phyloP scores from a whole-genome alignment of 2,329 filamentous ascomycete genomes.

The Ceratocystis eucalypticola region DNA sequence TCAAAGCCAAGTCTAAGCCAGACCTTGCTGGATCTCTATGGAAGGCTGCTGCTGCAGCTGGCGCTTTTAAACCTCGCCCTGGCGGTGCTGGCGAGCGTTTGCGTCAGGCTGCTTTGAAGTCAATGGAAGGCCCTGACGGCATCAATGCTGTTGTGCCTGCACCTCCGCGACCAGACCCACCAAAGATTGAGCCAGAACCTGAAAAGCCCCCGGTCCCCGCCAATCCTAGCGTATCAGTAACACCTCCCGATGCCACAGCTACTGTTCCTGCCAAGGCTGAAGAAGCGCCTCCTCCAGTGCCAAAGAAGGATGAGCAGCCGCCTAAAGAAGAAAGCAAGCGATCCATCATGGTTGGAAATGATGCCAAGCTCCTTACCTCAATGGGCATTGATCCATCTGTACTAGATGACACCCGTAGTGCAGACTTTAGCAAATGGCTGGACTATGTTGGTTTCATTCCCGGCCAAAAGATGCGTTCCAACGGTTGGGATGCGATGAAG shows the following conservation, averaged over 20 bases:
- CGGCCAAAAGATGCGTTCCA: conserved; percentile 58
- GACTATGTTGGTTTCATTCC: conserved; percentile 80
- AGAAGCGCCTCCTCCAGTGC: conserved; percentile 19
- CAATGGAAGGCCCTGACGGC: conserved; percentile 64
- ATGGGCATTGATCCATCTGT: conserved; percentile 65
- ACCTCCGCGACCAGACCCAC: conserved; percentile 38
- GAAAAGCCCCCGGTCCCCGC: conserved; percentile 27
- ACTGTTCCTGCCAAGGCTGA: conserved; percentile 6
- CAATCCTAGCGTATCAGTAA: conserved; percentile 6
- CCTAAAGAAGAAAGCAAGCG: conserved; percentile 31
- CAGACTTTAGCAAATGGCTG: conserved; percentile 70
- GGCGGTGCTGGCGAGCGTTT: conserved; percentile 77
- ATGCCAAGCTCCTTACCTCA: conserved; percentile 61
- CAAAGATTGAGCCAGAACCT: conserved; percentile 20
- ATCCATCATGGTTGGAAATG: conserved; percentile 55
- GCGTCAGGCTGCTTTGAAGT: conserved; percentile 45
- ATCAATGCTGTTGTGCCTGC: conserved; percentile 81
- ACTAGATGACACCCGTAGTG: conserved; percentile 55
- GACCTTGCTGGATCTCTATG: conserved; percentile 65
- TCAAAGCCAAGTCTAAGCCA: conserved; percentile 63
- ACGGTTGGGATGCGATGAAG: conserved; percentile 68
- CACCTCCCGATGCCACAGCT: conserved; percentile 22
- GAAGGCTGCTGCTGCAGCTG: conserved; percentile 58
- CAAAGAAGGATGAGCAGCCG: conserved; percentile 28
- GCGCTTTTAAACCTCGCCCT: conserved; percentile 67